Evolutionary conservation across 1,139 yeast genomes (phyloP), one percentile per base, ranked within the genome.

Genomic region (Saccharomyces pastorianus): DNA sequence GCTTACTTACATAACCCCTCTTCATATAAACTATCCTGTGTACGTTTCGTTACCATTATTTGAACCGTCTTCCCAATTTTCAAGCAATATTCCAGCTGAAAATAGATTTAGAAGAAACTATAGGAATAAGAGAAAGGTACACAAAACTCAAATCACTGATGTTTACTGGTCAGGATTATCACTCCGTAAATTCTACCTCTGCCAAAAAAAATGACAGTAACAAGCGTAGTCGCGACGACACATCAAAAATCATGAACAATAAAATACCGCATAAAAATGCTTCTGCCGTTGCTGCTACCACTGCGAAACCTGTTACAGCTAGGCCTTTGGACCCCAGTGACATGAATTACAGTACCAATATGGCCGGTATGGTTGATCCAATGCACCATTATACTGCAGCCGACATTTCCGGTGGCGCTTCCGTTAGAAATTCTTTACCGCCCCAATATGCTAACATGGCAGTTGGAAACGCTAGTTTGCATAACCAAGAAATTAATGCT

Each of bases 141-240:
- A 20, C 17, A 20, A 14, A 34, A 7, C 23, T 11, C 23, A 5
- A 14, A 20, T 20, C 23, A 20, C 23, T 20, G 8, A 34, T 38
- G 42, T 38, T 38, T 38, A 38, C 42, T 4, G 42, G 42, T 11
- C 42, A 38, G 23, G 42, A 38, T 3, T 38, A 38, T 38, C 42
- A 7, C 4, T 38, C 42, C 25, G 9, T 38, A 38, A 11, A 38
- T 17, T 9, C n/a, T 9, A 38, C 20, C 23, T 38, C 42, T 17
- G 11, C 42, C 42, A 8, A 38, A 6, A 8, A 38, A 38, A 53
- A 28, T 32, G 47, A 32, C 20, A 51, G 23, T 34, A 51, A 49
- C 11, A 25, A 4, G 31, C 41, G 50, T 49, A 2, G 23, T 38
- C 6, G 5, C 23, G 42, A 38, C 11, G 42, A 38, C 6, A 38